phyloP scores from a whole-genome alignment of 148 eudicot genomes.

The Silene uniflora region DNA sequence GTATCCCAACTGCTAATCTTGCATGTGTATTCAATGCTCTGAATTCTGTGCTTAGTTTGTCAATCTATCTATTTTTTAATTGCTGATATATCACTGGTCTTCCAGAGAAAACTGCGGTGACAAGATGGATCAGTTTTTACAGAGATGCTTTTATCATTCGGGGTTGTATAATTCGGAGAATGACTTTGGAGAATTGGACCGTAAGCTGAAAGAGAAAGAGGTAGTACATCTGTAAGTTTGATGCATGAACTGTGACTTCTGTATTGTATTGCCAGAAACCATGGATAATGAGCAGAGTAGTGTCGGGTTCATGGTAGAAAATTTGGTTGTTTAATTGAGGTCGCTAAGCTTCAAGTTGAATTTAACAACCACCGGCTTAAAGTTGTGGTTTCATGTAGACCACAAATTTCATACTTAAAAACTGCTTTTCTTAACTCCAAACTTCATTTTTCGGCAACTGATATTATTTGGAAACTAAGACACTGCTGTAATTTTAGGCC shows the following conservation, averaged over 20 bases:
- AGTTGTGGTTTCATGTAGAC: not conserved
- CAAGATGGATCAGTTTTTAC: constrained; percentile 61
- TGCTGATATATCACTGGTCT: constrained; percentile 14
- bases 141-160: constrained; percentile 72
- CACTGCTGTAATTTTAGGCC: constrained; percentile 31
- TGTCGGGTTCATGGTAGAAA: not conserved
- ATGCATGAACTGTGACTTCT: not conserved
- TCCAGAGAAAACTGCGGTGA: constrained; percentile 82
- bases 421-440: not conserved
- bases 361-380: not conserved
- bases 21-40: not conserved
- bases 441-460: not conserved
- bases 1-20: constrained; percentile 30
- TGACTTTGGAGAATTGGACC: constrained; percentile 50
- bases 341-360: not conserved
- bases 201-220: constrained; percentile 64
- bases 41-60: constrained; percentile 5
- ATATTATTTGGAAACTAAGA: not conserved
- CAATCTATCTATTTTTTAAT: not conserved
- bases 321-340: not conserved
- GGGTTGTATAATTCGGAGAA: constrained; percentile 65
- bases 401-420: not conserved
- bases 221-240: constrained; percentile 28
- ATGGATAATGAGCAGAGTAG: not conserved
- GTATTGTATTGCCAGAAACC: not conserved